Base-by-base conservation (phyloP, 2,329 filamentous ascomycete genomes). In the Calcarisporium arbuscula region DNA sequence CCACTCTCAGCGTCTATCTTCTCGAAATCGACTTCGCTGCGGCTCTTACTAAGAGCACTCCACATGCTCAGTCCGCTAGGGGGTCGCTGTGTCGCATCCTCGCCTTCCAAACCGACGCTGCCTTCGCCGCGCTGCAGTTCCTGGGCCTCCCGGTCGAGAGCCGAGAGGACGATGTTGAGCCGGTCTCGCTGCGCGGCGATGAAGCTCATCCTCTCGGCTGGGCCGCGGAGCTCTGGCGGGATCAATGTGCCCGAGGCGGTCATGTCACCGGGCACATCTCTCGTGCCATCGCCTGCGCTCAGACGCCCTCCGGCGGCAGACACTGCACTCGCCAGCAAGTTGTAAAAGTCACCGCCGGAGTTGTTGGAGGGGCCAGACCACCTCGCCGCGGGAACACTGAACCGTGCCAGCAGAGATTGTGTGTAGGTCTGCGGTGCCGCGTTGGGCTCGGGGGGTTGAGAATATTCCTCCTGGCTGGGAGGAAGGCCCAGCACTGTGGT, bases 1-100 rank as follows among this genome's bases (percentile, higher is more conserved):
- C 71, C 72, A 50, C 79, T 82, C 52, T 89, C 83, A 21, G 80
- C 78, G 42, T 92, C 84, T 46, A 94, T 85, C 56, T 86, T 85
- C 52, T 94, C 88, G 52, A 95, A 95, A 48, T 94, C 90, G 15
- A 75, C 77, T 54, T 95, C 88, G 56, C 85, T 94, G 44, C 80
- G 79, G 52, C 85, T 90, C 64, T 90, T 90, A 49, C 77, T 82
- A 49, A 94, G 62, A 4, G 67, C 77, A 41, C 70, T 73, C 48
- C 60, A 60, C 32, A 57, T 57, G 45, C 67, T 69, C 30, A 67
- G 57, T n/a, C 70, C 66, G 56, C 66, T 66, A 40, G 65, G 56
- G 19, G 62, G 65, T 33, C 70, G 61, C 41, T 67, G 58, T 4
- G 56, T 50, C 15, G 51, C 48, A 12, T 56, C 54, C 4, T 60